Evolutionary conservation across 768 basidiomycete species (phyloP), one percentile per base, ranked within the genome.

Genomic region (Podaxis sp.): DNA sequence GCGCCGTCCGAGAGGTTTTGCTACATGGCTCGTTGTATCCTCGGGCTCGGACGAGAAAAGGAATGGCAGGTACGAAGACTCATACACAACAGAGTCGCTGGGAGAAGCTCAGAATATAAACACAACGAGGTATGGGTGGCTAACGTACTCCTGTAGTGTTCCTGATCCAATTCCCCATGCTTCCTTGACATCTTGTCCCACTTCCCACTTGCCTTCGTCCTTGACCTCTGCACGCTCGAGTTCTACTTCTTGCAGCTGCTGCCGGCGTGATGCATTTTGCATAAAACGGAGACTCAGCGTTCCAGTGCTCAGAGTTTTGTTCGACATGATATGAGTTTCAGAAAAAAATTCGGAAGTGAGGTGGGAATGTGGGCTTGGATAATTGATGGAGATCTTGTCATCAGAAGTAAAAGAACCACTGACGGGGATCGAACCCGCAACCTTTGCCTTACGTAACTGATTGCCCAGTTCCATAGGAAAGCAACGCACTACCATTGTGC

Each of bases 1-100:
- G 52, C 83, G 76, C 36, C 83, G 76, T 38, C 83, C 83, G 65
- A 75, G 75, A 57, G 74, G 69, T 35, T 40, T 55, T 7, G 44
- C 54, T 23, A 6, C 50, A 23, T 14, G 25, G 44, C n/a, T 47
- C 6, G 40, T 47, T 2, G 36, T 35, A 16, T 58, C 38, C 5
- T 60, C 65, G 13, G 50, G 55, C 18, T 59, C 62, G 3, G 54
- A 51, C 50, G 60, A 55, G 50, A 62, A 66, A 14, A 66, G 35
- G 55, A 66, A 66, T 5, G 65, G 65, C 1, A 66, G 47, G 42
- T 66, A 66, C n/a, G 65, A 66, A 1, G 59, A 51, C 56, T 66
- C 65, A 37, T 63, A 59, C 16, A 55, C 55, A 13, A 60, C 57
- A 16, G 48, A 7, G 5, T 66, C 62, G 16, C 65, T 66, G 21